Evolutionary conservation across 192 early-diverging fungal genomes (phyloP), one percentile per base, ranked within the genome.

Genomic region (Dissophora ornata): DNA sequence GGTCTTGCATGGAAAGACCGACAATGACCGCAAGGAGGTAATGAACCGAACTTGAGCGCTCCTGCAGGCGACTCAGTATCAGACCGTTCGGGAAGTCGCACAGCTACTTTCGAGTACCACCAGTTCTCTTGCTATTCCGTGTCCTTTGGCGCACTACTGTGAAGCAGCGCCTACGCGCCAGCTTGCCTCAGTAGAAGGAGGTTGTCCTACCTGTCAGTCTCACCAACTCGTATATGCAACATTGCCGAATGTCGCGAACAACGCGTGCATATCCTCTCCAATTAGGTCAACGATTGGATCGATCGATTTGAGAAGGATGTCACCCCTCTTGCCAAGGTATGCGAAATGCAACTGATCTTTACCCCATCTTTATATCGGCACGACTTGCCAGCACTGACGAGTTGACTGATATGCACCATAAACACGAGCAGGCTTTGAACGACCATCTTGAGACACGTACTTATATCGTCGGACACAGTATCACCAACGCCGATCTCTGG

Each of bases 401-500:
- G n/a, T n/a, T n/a, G n/a, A 18, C 36, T 38, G 36, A 38, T 13
- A 38, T n/a, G n/a, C n/a, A 38, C 13, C 36, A 38, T 1, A 29
- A 15, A 7, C 4, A 24, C 45, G 13, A 18, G 16, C 61, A 85
- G 82, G 59, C 80, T 5, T 79, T 89, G 77, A 86, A 93, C 80
- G 79, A 85, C 30, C 88, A 91, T 46, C 79, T 93, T 32, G 85
- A 79, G n/a, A 79, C 62, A 30, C 67, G 79, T 42, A 93, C 92
- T 30, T 93, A 86, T 70, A 78, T 93, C 61, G 87, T 87, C 21
- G 83, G 79, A 54, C 87, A 93, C 80, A 57, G 62, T 54, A 67
- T 93, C 38, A 85, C 89, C 6, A 66, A 90, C 41, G 89, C 87
- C 1, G 91, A 94, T 61, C 57, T 92, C 29, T 83, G 87, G 16